Conservation (phyloP, 1,139 yeast species). For the Yamadazyma dushanensis region DNA sequence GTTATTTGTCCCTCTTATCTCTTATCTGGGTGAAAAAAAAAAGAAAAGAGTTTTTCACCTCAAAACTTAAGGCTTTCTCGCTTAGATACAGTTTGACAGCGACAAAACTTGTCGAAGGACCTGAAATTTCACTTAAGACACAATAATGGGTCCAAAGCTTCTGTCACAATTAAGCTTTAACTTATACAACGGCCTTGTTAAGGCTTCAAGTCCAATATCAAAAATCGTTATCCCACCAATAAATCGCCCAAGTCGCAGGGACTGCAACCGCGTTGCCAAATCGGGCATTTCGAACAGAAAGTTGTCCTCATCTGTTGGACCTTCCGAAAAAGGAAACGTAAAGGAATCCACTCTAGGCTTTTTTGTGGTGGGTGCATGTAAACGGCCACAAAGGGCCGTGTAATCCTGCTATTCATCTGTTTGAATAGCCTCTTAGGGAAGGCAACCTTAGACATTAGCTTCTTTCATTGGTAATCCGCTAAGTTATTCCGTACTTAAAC, state of each 20-base stretch:
- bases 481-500: too few relatives aligned
- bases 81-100: too few relatives aligned
- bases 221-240: constrained; percentile 1
- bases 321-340: not conserved
- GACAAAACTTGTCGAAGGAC: too few relatives aligned
- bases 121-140: too few relatives aligned
- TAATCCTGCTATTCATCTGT: too few relatives aligned
- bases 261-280: not conserved
- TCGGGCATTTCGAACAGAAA: not conserved
- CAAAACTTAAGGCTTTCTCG: too few relatives aligned
- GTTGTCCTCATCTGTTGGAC: not conserved
- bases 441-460: too few relatives aligned
- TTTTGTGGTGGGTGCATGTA: too few relatives aligned
- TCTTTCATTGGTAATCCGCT: too few relatives aligned
- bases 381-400: constrained; percentile 1
- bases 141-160: too few relatives aligned
- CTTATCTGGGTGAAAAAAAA: constrained; percentile 2
- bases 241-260: not conserved
- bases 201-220: too few relatives aligned
- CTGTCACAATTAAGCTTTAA: too few relatives aligned
- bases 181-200: not conserved
- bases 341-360: not conserved
- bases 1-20: constrained; percentile 1
- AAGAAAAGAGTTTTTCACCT: not conserved
- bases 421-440: not conserved